Evolutionary conservation across 2,329 filamentous ascomycete species (phyloP).

Genomic region (Stromatinia cepivora): DNA sequence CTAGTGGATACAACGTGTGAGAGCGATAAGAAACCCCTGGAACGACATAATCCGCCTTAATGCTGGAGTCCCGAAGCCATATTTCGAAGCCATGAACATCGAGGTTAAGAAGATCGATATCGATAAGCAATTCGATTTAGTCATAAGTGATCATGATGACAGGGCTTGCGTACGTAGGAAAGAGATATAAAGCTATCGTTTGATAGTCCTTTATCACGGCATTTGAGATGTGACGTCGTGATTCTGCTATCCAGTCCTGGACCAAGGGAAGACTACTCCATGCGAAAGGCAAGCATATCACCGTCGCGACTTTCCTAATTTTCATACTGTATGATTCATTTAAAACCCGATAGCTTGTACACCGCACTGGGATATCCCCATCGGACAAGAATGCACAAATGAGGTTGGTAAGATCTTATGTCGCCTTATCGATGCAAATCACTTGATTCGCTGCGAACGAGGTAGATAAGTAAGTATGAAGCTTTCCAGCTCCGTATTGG

Average conservation of each 20-base stretch:
- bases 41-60: neutral
- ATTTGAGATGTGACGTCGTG: neutral
- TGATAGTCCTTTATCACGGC: neutral
- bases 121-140: neutral
- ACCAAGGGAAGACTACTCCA: neutral
- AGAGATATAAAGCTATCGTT: neutral
- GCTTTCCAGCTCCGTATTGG: neutral
- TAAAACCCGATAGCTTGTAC: neutral
- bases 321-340: neutral
- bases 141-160: neutral
- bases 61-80: neutral
- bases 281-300: neutral
- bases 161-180: neutral
- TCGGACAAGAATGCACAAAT: neutral
- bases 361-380: neutral
- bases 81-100: neutral
- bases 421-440: conserved; percentile 10
- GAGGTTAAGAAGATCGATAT: neutral
- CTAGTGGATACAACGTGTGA: conserved; percentile 2
- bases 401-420: neutral
- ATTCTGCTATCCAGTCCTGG: no score
- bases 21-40: conserved; percentile 11
- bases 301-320: neutral
- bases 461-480: neutral
- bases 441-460: neutral